A percentile compares a stretch with the other conserved stretches of the same genome.
Evolutionary conservation across 2,329 filamentous ascomycete genomes (phyloP).

Genomic region (Emmonsia crescens): DNA sequence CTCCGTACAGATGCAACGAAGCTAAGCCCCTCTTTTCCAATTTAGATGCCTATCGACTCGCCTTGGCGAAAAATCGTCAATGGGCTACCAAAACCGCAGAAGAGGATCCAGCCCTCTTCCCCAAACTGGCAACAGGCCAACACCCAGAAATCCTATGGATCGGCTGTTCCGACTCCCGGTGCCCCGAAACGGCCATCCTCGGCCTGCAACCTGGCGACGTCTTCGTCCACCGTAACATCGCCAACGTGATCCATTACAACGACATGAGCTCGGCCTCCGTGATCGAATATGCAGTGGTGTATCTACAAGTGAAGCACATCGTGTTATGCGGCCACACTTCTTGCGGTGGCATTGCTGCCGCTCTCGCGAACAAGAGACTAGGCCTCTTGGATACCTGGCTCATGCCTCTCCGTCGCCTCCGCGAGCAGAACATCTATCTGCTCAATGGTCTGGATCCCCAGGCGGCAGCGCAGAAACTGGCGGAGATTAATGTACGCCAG

Average conservation of each 20-base stretch:
- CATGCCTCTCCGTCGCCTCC: constrained; percentile 43
- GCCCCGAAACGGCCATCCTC: constrained; percentile 72
- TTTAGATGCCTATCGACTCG: constrained; percentile 51
- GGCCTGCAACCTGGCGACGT: constrained; percentile 72
- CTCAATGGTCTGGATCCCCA: constrained; percentile 38
- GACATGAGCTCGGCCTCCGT: constrained; percentile 67
- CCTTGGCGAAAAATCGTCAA: constrained; percentile 56
- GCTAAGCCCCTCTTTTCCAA: background rate
- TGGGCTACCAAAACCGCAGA: constrained; percentile 57
- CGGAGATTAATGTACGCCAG: constrained; percentile 64
- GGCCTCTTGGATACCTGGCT: constrained; percentile 54
- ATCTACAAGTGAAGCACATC: constrained; percentile 56
- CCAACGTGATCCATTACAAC: constrained; percentile 64
- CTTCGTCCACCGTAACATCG: constrained; percentile 85
- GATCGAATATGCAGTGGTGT: constrained; percentile 65
- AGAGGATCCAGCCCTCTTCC: constrained; percentile 61
- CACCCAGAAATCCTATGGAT: constrained; percentile 60
- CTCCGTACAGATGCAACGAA: background rate
- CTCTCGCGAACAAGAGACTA: constrained; percentile 45
- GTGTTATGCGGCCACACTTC: constrained; percentile 52
- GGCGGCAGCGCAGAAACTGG: constrained; percentile 50
- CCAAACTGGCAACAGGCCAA: constrained; percentile 56
- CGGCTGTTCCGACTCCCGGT: constrained; percentile 75
- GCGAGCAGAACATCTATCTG: constrained; percentile 42
- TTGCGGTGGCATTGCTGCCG: constrained; percentile 49